These are phyloP conservation scores for Carex scoparia DNA, from an alignment of 176 grass and related monocot genomes.

Conservation along the genomic window DNA sequence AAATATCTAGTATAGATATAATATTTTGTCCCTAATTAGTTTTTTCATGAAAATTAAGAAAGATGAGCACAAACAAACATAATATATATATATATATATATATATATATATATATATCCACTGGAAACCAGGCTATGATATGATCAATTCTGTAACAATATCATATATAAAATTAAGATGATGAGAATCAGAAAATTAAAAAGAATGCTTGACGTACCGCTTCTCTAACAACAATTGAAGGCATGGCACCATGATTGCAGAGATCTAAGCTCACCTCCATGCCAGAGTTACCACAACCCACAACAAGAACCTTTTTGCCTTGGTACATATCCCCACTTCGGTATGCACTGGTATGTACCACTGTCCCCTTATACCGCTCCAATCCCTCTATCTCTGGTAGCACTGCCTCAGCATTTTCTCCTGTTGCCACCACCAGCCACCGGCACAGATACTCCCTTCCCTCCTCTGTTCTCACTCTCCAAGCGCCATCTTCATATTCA, in stretches of 20 bases:
- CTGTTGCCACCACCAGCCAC: slow-evolving; percentile 81
- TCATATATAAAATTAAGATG: neutral
- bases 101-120: neutral
- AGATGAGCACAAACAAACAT: neutral
- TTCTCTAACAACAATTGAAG: slow-evolving; percentile 80
- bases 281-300: slow-evolving; percentile 85
- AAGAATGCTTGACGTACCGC: slow-evolving; percentile 39
- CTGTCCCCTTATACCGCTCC: slow-evolving; percentile 32
- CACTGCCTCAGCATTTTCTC: slow-evolving; percentile 77
- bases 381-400: slow-evolving; percentile 68
- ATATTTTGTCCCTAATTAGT: neutral
- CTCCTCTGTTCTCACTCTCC: slow-evolving; percentile 47
- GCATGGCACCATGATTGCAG: slow-evolving; percentile 55
- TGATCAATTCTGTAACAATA: neutral
- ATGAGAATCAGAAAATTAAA: neutral
- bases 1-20: neutral
- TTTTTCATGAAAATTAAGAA: neutral
- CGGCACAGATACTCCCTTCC: slow-evolving; percentile 38
- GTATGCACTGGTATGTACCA: slow-evolving; percentile 71
- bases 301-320: slow-evolving; percentile 59
- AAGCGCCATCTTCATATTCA: slow-evolving; percentile 44
- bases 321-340: slow-evolving; percentile 43
- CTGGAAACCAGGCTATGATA: neutral
- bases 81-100: neutral
- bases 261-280: slow-evolving; percentile 87